Evolutionary conservation across 1,139 yeast genomes (phyloP).

Genomic region (Wickerhamiella pararugosa): DNA sequence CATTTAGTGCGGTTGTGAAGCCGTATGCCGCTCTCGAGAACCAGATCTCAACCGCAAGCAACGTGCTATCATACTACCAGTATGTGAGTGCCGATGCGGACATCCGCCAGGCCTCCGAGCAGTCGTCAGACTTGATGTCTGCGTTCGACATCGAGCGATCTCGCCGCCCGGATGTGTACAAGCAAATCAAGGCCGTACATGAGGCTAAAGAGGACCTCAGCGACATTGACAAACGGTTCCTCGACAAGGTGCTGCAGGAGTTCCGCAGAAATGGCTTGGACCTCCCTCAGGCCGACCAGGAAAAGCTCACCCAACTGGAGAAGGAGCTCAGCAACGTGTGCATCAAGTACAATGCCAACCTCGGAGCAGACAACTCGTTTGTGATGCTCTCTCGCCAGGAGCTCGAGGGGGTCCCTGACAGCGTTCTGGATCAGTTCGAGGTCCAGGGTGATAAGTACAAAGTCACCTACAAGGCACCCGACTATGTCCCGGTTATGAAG

Average conservation of each 20-base stretch:
- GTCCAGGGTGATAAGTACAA: slow-evolving; percentile 37
- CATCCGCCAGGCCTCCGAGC: slow-evolving; percentile 53
- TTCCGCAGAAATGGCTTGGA: slow-evolving; percentile 57
- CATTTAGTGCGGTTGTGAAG: slow-evolving; percentile 33
- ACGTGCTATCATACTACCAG: slow-evolving; percentile 48
- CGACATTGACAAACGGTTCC: slow-evolving; percentile 32
- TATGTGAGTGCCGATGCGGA: slow-evolving; percentile 49
- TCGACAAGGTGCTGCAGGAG: slow-evolving; percentile 40
- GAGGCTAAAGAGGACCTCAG: slow-evolving; percentile 15
- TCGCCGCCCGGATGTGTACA: slow-evolving; percentile 52
- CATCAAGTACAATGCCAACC: slow-evolving; percentile 44
- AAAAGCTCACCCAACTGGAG: slow-evolving; percentile 40
- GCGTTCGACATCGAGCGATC: slow-evolving; percentile 48
- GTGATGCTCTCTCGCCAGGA: slow-evolving; percentile 46
- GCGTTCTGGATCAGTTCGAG: slow-evolving; percentile 44
- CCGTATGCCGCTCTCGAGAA: slow-evolving; percentile 30
- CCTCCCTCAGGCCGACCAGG: slow-evolving; percentile 39
- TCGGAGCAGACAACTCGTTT: slow-evolving; percentile 56
- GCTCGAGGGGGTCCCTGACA: slow-evolving; percentile 58
- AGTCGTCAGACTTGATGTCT: slow-evolving; percentile 43
- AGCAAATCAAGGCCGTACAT: slow-evolving; percentile 39
- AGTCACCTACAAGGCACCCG: slow-evolving; percentile 73
- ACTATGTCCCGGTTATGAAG: slow-evolving; percentile 58
- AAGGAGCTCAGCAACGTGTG: slow-evolving; percentile 44
- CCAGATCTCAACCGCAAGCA: slow-evolving; percentile 29